phyloP scores from a whole-genome alignment of 106 monocot species.

The Ottelia alismoides region DNA sequence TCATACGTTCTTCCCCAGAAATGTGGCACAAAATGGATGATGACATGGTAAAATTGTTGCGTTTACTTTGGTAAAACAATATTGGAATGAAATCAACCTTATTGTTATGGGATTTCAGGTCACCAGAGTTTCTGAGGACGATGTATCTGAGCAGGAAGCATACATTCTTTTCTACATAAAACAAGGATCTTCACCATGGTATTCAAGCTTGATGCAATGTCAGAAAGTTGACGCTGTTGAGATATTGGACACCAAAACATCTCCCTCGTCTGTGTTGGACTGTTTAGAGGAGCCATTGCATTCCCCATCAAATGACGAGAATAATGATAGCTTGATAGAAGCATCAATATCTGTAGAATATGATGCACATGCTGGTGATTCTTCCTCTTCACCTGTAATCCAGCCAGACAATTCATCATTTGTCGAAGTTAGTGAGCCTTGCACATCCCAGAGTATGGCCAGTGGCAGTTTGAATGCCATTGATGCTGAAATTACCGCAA shows the following conservation, averaged over 20 bases:
- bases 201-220: conserved; percentile 14
- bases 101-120: conserved; percentile 14
- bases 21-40: conserved; percentile 49
- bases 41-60: background rate
- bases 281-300: background rate
- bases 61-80: background rate
- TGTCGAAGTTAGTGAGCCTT: background rate
- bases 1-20: conserved; percentile 35
- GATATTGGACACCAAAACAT: background rate
- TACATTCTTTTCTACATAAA: conserved; percentile 44
- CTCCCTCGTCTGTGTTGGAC: conserved; percentile 1
- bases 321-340: background rate
- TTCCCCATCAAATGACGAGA: background rate
- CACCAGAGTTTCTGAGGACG: background rate
- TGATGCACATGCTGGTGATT: no score
- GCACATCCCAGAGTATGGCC: background rate
- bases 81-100: background rate
- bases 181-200: conserved; percentile 25
- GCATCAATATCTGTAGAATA: background rate
- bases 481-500: background rate
- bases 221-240: background rate
- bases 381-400: no score
- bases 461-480: background rate
- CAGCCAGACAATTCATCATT: no score
- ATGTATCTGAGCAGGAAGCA: conserved; percentile 11